Evolutionary conservation across 2,329 filamentous ascomycete species (phyloP).

Genomic region (Fusarium sp.): DNA sequence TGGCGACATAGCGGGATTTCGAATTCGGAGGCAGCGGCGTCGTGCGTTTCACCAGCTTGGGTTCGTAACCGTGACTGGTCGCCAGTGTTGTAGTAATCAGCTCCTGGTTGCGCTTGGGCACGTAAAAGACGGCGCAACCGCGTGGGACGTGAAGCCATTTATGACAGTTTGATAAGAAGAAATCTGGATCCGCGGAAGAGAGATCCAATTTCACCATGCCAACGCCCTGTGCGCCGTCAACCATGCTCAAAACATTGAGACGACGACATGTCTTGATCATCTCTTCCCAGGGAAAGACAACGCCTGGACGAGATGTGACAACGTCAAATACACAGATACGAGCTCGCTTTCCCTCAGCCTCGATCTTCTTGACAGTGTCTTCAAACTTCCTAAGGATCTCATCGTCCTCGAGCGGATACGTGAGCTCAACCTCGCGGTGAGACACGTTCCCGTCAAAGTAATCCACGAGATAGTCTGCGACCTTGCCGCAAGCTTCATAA

Average conservation of each 20-base stretch:
- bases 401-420: constrained; percentile 79
- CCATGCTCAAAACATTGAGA: constrained; percentile 77
- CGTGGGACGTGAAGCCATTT: constrained; percentile 92
- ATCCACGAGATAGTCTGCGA: constrained; percentile 79
- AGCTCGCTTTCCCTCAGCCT: constrained; percentile 71
- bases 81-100: constrained; percentile 82
- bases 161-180: constrained; percentile 89
- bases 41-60: constrained; percentile 54
- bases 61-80: constrained; percentile 83
- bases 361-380: constrained; percentile 67
- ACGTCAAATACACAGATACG: constrained; percentile 81
- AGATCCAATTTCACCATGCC: constrained; percentile 85
- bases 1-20: constrained; percentile 74
- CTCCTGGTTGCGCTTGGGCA: constrained; percentile 81
- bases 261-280: constrained; percentile 76
- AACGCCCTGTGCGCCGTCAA: constrained; percentile 89
- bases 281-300: constrained; percentile 83
- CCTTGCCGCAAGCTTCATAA: constrained; percentile 84
- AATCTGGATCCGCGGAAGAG: constrained; percentile 78
- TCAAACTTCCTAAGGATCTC: constrained; percentile 75
- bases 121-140: constrained; percentile 85
- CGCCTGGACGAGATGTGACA: constrained; percentile 83
- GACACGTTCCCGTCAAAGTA: constrained; percentile 64
- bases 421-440: constrained; percentile 69
- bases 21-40: constrained; percentile 60